Evolutionary conservation across 192 early-diverging fungal species (phyloP).

Genomic region (Podila verticillata): DNA sequence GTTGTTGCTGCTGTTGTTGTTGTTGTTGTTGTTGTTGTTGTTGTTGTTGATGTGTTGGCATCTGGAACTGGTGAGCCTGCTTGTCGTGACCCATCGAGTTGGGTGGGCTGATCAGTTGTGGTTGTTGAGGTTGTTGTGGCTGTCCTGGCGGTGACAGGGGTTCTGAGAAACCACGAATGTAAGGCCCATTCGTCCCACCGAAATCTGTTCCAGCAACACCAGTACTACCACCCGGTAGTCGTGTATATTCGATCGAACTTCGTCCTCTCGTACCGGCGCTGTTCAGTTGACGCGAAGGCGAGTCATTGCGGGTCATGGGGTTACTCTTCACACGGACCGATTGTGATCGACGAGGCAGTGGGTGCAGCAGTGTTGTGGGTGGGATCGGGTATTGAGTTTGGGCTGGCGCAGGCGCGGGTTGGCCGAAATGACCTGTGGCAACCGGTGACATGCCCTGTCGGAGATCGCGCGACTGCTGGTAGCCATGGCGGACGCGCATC

Average conservation of each 20-base stretch:
- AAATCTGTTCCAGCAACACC: background rate
- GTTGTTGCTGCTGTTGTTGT: slow-evolving; percentile 9
- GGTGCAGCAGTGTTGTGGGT: slow-evolving; percentile 24
- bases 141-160: background rate
- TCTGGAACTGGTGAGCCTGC: too few relatives aligned
- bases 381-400: slow-evolving; percentile 34
- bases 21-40: background rate
- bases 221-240: slow-evolving; percentile 2
- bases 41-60: background rate
- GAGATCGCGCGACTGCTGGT: background rate
- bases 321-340: slow-evolving; percentile 8
- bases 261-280: background rate
- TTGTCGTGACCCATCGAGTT: too few relatives aligned
- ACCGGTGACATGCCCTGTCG: slow-evolving; percentile 5
- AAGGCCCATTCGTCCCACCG: slow-evolving; percentile 3
- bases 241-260: slow-evolving; percentile 9
- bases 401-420: background rate
- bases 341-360: slow-evolving; percentile 26
- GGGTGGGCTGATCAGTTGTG: background rate
- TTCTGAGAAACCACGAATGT: slow-evolving; percentile 7
- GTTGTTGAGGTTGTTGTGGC: background rate
- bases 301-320: background rate
- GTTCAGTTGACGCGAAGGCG: background rate
- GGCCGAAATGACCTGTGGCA: background rate
- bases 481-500: background rate